Percentiles rank a stretch among this genome's conserved stretches.
Conservation (phyloP, 768 basidiomycete species). For the Xerocomus potaroensis region DNA sequence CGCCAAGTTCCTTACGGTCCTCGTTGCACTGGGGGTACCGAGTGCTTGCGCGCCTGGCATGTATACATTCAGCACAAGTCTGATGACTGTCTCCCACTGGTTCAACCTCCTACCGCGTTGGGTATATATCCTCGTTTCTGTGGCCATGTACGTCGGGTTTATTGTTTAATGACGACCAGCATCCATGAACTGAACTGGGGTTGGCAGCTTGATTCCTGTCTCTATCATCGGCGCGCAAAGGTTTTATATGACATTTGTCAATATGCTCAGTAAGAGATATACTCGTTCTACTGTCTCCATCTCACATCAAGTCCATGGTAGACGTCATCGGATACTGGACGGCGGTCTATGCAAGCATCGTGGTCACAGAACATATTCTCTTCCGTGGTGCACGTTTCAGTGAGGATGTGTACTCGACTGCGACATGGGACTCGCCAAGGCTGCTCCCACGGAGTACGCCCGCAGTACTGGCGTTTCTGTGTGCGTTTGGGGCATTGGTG, state of each 20-base stretch:
- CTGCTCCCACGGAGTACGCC: slow-evolving; percentile 40
- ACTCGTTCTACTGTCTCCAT: slow-evolving; percentile 3
- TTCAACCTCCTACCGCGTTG: slow-evolving; percentile 41
- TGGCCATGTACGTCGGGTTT: slow-evolving; percentile 35
- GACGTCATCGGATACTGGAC: slow-evolving; percentile 47
- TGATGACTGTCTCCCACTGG: slow-evolving; percentile 35
- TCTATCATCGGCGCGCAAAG: slow-evolving; percentile 42
- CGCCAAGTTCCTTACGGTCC: slow-evolving; percentile 43
- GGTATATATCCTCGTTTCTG: slow-evolving; percentile 43
- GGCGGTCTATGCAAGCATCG: slow-evolving; percentile 33
- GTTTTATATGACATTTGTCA: slow-evolving; percentile 43
- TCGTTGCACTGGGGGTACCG: slow-evolving; percentile 51
- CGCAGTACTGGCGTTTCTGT: slow-evolving; percentile 38
- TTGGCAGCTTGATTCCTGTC: slow-evolving; percentile 40
- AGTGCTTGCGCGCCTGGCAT: slow-evolving; percentile 57
- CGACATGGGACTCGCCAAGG: slow-evolving; percentile 33
- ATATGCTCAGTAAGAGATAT: slow-evolving; percentile 33
- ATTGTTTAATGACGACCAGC: background rate
- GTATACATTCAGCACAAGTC: slow-evolving; percentile 49
- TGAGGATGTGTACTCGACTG: slow-evolving; percentile 33
- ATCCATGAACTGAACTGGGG: background rate
- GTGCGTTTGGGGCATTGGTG: slow-evolving; percentile 37
- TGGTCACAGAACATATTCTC: slow-evolving; percentile 42
- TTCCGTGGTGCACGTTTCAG: slow-evolving; percentile 36
- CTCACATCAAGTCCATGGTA: slow-evolving; percentile 9